A percentile compares a stretch with the other conserved stretches of the same genome.
These are phyloP conservation scores for Phlyctochytrium bullatum DNA, from an alignment of 192 early-diverging fungal genomes.

Conservation along the genomic window DNA sequence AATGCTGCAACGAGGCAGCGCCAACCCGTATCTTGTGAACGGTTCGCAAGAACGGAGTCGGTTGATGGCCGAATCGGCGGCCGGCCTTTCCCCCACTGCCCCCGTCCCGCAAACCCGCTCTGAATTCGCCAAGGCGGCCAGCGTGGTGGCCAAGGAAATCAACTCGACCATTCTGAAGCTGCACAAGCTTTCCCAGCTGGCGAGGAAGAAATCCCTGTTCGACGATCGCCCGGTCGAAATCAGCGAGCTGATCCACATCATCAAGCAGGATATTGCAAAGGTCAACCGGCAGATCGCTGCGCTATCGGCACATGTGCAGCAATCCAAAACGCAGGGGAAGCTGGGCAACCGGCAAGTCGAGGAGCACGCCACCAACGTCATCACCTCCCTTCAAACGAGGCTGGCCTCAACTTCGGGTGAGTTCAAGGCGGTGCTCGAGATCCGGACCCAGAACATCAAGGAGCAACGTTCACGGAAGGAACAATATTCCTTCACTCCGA, in stretches of 20 bases:
- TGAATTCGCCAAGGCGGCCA: conserved; percentile 83
- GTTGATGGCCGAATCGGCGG: conserved; percentile 20
- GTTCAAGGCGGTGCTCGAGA: conserved; percentile 96
- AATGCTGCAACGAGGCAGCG: conserved; percentile 48
- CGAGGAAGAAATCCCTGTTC: conserved; percentile 94
- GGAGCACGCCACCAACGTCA: conserved; percentile 90
- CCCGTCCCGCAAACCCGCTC: conserved; percentile 51
- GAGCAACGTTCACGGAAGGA: conserved; percentile 85
- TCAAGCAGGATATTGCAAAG: conserved; percentile 95
- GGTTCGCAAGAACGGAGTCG: conserved; percentile 4
- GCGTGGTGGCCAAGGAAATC: conserved; percentile 84
- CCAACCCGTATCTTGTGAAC: conserved; percentile 26
- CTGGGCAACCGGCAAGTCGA: conserved; percentile 56
- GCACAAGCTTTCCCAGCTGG: conserved; percentile 84
- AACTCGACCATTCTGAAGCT: conserved; percentile 78
- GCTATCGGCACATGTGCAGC: conserved; percentile 69
- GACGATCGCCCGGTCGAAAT: conserved; percentile 97
- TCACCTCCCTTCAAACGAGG: conserved; percentile 88
- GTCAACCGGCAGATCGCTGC: conserved; percentile 91
- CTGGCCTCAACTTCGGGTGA: conserved; percentile 83
- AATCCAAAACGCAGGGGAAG: conserved; percentile 23
- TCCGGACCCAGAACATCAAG: conserved; percentile 94
- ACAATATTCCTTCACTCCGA: conserved; percentile 68
- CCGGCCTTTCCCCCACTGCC: conserved; percentile 29
- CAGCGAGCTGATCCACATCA: conserved; percentile 86